These are phyloP conservation scores for Arabidopsis arenosa DNA, from an alignment of 345 rosid genomes.

Conservation along the genomic window DNA sequence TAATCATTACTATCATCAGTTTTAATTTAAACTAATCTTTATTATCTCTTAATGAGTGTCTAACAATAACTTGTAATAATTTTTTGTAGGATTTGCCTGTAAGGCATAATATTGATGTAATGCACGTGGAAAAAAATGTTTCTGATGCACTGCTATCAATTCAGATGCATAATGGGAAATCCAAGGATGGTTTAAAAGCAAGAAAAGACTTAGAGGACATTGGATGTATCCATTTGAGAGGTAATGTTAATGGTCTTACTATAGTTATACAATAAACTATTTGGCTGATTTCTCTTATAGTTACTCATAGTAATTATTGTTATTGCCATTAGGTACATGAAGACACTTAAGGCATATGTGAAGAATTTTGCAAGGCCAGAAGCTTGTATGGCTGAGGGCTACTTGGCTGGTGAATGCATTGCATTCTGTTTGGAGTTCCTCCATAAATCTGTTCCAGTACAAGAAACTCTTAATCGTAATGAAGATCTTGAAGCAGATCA, in stretches of 20 bases:
- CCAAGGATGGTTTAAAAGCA: background rate
- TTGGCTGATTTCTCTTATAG: too few species aligned
- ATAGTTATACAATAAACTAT: too few species aligned
- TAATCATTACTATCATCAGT: too few species aligned
- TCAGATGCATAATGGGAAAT: too few species aligned
- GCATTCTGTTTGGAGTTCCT: background rate
- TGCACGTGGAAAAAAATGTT: too few species aligned
- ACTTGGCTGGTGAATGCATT: background rate
- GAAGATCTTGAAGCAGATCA: background rate
- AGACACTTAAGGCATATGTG: background rate
- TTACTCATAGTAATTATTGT: too few species aligned
- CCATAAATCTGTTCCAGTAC: background rate
- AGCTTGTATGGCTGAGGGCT: background rate
- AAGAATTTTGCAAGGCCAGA: too few species aligned
- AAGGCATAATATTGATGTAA: background rate
- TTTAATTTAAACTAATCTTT: background rate
- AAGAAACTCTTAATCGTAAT: background rate
- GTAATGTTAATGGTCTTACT: too few species aligned
- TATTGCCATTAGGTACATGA: slow-evolving; percentile 13
- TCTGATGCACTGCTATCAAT: too few species aligned
- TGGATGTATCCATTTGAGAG: background rate
- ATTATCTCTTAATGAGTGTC: background rate
- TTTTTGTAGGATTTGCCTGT: background rate
- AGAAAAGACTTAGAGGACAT: background rate
- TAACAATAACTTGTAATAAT: background rate